Evolutionary conservation across 176 grass and related monocot genomes (phyloP).

Genomic region (Typha latifolia): DNA sequence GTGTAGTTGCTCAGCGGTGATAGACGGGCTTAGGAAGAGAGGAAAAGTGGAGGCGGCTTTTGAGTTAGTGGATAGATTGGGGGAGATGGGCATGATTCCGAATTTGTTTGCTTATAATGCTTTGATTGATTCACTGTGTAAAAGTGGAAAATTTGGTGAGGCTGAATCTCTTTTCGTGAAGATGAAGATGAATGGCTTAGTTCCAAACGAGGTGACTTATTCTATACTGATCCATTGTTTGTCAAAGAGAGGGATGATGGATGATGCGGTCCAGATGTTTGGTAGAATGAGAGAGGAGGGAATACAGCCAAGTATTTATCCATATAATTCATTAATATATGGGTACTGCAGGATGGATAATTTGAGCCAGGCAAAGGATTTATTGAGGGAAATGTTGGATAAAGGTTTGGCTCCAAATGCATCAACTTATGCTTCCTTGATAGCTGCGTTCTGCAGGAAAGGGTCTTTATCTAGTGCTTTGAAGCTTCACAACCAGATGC

Average conservation of each 20-base stretch:
- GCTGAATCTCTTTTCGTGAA: constrained; percentile 62
- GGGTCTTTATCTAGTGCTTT: constrained; percentile 37
- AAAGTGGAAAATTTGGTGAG: constrained; percentile 42
- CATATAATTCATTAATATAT: constrained; percentile 88
- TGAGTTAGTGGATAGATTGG: constrained; percentile 38
- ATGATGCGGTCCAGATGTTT: constrained; percentile 42
- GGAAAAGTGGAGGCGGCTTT: constrained; percentile 42
- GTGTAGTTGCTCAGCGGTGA: constrained; percentile 41
- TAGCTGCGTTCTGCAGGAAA: constrained; percentile 46
- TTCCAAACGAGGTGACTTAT: constrained; percentile 77
- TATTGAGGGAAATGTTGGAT: constrained; percentile 41
- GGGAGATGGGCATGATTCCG: constrained; percentile 44
- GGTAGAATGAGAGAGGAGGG: constrained; percentile 46
- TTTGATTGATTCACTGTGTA: constrained; percentile 60
- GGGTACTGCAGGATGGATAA: constrained; percentile 41
- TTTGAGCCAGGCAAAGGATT: constrained; percentile 31
- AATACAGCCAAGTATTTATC: constrained; percentile 44
- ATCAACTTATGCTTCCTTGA: constrained; percentile 48
- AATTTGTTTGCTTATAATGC: constrained; percentile 69
- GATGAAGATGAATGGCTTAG: constrained; percentile 36
- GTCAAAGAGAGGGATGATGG: constrained; percentile 64
- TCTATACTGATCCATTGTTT: constrained; percentile 69
- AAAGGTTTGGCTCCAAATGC: constrained; percentile 43
- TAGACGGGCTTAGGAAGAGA: constrained; percentile 43
- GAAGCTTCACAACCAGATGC: constrained; percentile 51